These are phyloP conservation scores for Dendrobium chrysotoxum DNA, from an alignment of 106 monocot genomes.

Conservation along the genomic window DNA sequence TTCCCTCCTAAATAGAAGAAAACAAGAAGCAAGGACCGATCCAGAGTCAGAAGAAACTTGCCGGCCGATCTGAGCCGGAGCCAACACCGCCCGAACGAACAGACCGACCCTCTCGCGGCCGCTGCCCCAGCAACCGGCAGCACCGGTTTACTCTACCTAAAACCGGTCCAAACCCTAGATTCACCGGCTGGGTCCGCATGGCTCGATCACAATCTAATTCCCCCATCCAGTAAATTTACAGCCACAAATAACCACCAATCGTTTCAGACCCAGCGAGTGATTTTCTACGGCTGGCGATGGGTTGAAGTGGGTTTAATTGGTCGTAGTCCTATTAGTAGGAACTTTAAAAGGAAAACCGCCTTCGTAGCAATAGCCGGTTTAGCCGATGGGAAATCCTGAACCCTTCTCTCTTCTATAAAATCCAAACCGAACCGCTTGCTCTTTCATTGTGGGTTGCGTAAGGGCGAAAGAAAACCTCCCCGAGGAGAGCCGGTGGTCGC, in stretches of 20 bases:
- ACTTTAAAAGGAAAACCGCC: no score
- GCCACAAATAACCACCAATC: neutral
- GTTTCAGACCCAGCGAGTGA: neutral
- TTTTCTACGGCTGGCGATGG: neutral
- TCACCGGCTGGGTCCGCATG: neutral
- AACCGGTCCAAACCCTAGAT: slow-evolving; percentile 23
- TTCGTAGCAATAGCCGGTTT: neutral
- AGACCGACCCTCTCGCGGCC: slow-evolving; percentile 1
- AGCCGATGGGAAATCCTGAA: neutral
- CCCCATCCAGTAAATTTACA: neutral
- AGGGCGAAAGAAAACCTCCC: neutral
- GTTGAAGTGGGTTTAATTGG: neutral
- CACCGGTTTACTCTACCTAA: slow-evolving; percentile 12
- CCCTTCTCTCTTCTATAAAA: neutral
- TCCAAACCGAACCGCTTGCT: neutral
- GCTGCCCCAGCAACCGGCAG: slow-evolving; percentile 12
- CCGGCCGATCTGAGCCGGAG: slow-evolving; percentile 38
- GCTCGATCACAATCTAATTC: neutral
- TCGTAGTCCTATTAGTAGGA: no score
- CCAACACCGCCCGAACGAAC: neutral
- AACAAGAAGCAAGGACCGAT: neutral
- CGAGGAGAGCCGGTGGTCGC: neutral
- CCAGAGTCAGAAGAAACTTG: slow-evolving; percentile 5
- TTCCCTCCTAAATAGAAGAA: neutral
- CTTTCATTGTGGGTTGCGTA: neutral